Conservation (phyloP, 371 early-diverging fungal species). For the Syncephalastrum contaminatum region DNA sequence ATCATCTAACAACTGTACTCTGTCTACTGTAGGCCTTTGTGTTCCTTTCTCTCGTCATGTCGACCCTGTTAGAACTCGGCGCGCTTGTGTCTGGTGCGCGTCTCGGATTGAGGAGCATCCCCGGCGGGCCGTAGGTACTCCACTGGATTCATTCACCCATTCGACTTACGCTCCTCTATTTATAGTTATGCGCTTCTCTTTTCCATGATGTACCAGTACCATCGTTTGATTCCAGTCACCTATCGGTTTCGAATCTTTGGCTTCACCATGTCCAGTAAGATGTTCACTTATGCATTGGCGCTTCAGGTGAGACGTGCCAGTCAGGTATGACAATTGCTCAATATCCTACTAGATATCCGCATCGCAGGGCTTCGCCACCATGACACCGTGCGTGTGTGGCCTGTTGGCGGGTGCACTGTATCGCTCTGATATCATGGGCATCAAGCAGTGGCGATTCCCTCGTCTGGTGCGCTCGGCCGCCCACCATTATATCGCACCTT, state of each 20-base stretch:
- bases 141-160: not conserved
- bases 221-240: constrained; percentile 57
- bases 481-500: constrained; percentile 33
- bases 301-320: constrained; percentile 43
- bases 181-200: constrained; percentile 60
- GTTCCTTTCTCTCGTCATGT: constrained; percentile 47
- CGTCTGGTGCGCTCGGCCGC: constrained; percentile 22
- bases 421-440: constrained; percentile 56
- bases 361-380: constrained; percentile 54
- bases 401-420: constrained; percentile 62
- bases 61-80: constrained; percentile 58
- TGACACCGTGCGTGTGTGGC: constrained; percentile 59
- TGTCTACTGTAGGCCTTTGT: constrained; percentile 52
- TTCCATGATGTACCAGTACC: constrained; percentile 62
- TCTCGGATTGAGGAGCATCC: constrained; percentile 53
- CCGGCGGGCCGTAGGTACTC: constrained; percentile 62
- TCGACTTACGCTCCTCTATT: not conserved
- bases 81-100: constrained; percentile 46
- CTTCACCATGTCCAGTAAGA: constrained; percentile 61
- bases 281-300: constrained; percentile 61
- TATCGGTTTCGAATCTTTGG: constrained; percentile 68
- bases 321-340: no score
- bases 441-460: constrained; percentile 68
- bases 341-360: constrained; percentile 38
- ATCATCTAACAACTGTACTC: no score